Percentiles rank a stretch among this genome's conserved stretches.
Conservation (phyloP, 495 filamentous ascomycete genomes). For the Tuber indicum region DNA sequence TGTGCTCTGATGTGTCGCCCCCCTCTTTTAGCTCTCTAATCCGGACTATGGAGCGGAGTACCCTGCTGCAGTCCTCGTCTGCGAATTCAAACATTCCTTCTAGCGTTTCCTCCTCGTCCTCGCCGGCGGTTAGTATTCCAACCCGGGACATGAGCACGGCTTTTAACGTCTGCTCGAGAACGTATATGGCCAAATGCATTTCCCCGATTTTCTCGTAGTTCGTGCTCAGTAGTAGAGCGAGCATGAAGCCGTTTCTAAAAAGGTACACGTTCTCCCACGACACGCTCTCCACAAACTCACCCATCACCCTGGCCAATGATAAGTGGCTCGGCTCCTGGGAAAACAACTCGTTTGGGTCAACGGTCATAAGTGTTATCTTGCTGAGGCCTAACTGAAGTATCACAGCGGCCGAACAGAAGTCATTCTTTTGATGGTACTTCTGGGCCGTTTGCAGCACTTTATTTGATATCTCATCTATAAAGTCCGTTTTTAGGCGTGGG, state of each 20-base stretch:
- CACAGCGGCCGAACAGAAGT: neutral
- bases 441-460: neutral
- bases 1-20: neutral
- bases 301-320: neutral
- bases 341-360: neutral
- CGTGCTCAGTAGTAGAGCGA: neutral
- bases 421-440: neutral
- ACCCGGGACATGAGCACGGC: neutral
- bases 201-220: neutral
- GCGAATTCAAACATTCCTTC: neutral
- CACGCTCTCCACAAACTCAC: neutral
- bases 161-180: conserved; percentile 2
- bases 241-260: neutral
- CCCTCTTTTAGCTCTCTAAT: neutral
- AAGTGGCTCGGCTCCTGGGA: neutral
- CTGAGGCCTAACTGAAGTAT: neutral
- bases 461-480: conserved; percentile 1
- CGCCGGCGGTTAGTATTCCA: neutral
- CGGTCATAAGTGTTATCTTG: neutral
- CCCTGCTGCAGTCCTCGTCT: neutral
- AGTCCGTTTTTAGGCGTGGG: neutral
- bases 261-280: neutral
- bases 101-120: neutral
- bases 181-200: neutral
- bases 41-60: neutral